Evolutionary conservation across 495 filamentous ascomycete genomes (phyloP).

Genomic region (Annulohypoxylon maeteangense): DNA sequence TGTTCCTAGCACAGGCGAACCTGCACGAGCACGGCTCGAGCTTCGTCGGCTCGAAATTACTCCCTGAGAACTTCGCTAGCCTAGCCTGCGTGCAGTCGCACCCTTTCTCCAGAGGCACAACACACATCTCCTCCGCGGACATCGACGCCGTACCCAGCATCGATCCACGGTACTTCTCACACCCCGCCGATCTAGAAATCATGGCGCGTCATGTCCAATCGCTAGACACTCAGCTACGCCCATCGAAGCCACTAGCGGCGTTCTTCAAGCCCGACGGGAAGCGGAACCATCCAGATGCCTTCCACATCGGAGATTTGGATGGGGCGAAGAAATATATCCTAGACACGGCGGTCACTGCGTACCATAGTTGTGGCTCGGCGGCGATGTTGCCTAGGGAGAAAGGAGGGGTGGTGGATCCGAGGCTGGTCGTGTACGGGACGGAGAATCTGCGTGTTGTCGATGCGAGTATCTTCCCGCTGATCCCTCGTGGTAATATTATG

Average conservation of each 20-base stretch:
- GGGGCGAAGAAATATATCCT: not conserved
- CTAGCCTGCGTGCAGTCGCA: not conserved
- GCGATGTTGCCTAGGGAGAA: not conserved
- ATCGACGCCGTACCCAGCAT: not conserved
- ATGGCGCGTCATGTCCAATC: not conserved
- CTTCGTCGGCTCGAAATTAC: not conserved
- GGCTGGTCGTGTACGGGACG: not conserved
- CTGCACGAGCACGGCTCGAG: not conserved
- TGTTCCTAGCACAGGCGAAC: not conserved
- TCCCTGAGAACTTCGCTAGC: not conserved
- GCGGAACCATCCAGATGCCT: not conserved
- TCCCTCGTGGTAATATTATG: not conserved
- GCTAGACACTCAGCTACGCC: not conserved
- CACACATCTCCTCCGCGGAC: not conserved
- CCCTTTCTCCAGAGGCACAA: not conserved
- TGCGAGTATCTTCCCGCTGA: constrained; percentile 1
- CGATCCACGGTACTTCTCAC: not conserved
- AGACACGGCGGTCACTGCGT: not conserved
- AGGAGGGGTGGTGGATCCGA: not conserved
- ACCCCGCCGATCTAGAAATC: not conserved
- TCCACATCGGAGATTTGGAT: not conserved
- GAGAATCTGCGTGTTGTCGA: not conserved
- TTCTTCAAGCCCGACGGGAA: not conserved
- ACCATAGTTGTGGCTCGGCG: not conserved
- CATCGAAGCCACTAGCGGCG: not conserved